Evolutionary conservation across 2,329 filamentous ascomycete genomes (phyloP), one percentile per base, ranked within the genome.

Genomic region (Trichoderma koningii): DNA sequence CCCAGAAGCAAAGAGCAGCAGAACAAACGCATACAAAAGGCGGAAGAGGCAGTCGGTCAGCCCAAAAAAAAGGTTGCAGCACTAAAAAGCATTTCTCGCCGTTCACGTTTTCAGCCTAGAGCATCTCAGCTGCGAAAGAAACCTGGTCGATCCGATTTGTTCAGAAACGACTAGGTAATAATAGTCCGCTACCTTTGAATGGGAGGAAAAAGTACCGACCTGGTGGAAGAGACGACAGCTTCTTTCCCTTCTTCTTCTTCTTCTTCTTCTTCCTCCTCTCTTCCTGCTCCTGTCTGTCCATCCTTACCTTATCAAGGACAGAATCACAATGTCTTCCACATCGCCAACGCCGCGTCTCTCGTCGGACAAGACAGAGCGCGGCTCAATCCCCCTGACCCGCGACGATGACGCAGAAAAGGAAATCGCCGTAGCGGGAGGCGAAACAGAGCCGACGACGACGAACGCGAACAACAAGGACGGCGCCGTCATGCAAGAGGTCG

Each of bases 311-410:
- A 44, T 3, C 7, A 15, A 26, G 7, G 14, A 12, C 17, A 3
- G 23, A 30, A 61, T 23, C 21, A 23, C 7, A 28, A 63, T 63
- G 60, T 55, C 53, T 55, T 55, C 41, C 48, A n/a, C 47, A 55
- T 55, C 52, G 28, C 61, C 52, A 44, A 55, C 50, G 17, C 64
- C 42, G 34, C 71, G 71, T 47, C 68, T 72, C 51, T 76, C 74
- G 14, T 64, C 70, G 14, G 74, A 76, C 61, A 74, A 70, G 67
- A 76, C 74, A 6, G 74, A 76, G 57, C 72, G 72, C 53, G 73
- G 68, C 34, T 75, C 72, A 2, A 66, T 69, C 38, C 69, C 70
- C 14, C 26, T 69, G 50, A 38, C 34, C 34, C 34, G 34, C 34
- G 34, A 38, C 34, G 34, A 38, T 38, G 34, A 38, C 34, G 34